Conservation (phyloP, 495 filamentous ascomycete genomes). For the Podospora pseudoanserina region DNA sequence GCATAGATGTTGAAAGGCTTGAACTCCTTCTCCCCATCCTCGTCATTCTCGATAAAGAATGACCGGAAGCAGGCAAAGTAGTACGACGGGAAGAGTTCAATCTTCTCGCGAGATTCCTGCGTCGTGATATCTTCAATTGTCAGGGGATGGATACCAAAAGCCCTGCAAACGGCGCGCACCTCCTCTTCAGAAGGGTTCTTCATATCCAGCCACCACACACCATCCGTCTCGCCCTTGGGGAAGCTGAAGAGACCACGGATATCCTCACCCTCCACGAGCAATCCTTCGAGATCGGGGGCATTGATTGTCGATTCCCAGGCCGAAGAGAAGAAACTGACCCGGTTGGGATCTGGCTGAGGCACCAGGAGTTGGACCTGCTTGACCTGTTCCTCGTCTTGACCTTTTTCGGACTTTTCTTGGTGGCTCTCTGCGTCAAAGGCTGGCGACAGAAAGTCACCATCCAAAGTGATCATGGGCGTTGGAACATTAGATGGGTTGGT, state of each 20-base stretch:
- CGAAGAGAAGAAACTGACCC: conserved; percentile 95
- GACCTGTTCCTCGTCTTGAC: conserved; percentile 19
- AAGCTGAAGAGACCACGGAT: conserved; percentile 86
- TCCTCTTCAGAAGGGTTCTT: conserved; percentile 87
- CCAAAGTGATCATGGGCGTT: conserved; percentile 37
- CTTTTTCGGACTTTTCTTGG: conserved; percentile 35
- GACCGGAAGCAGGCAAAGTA: conserved; percentile 97
- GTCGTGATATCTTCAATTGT: conserved; percentile 92
- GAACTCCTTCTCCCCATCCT: conserved; percentile 70
- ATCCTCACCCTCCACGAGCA: conserved; percentile 82
- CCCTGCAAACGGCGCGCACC: conserved; percentile 78
- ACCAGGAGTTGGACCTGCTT: conserved; percentile 28
- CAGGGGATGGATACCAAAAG: conserved; percentile 89
- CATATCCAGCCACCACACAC: conserved; percentile 95
- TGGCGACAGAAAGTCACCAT: conserved; percentile 48
- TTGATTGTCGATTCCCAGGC: conserved; percentile 88
- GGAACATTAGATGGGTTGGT: conserved; percentile 17
- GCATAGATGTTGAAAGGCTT: conserved; percentile 95
- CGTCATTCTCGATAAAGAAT: conserved; percentile 61
- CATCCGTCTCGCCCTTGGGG: conserved; percentile 60
- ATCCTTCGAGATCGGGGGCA: conserved; percentile 78
- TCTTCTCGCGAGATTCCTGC: conserved; percentile 94
- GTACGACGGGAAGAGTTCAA: conserved; percentile 94
- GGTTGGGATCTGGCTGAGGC: conserved; percentile 52
- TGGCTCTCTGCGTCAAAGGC: conserved; percentile 38